A percentile compares a stretch with the other conserved stretches of the same genome.
Conservation (phyloP, 306 rosid species). For the Cucurbita maxima region DNA sequence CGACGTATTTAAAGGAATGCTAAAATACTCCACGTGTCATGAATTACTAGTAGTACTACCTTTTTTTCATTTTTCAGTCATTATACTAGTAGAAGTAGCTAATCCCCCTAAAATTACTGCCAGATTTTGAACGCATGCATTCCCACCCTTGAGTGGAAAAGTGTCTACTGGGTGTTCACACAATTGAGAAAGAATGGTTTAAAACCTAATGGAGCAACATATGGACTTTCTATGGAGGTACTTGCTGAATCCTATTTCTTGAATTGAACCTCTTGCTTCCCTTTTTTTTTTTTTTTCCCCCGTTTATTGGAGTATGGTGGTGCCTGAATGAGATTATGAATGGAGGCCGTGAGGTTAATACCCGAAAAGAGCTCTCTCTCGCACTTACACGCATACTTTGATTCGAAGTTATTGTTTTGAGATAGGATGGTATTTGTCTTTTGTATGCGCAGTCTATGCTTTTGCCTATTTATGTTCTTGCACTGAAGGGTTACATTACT, state of each 20-base stretch:
- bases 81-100: not conserved
- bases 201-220: slow-evolving; percentile 75
- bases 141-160: slow-evolving; percentile 69
- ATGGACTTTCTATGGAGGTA: slow-evolving; percentile 99
- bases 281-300: not conserved
- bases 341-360: not conserved
- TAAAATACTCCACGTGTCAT: not conserved
- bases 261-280: not conserved
- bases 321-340: not conserved
- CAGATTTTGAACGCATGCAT: slow-evolving; percentile 88
- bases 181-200: slow-evolving; percentile 48
- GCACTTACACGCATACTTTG: not conserved
- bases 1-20: not conserved
- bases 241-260: slow-evolving; percentile 10
- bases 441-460: not conserved
- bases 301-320: not conserved
- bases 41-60: not conserved
- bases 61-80: not conserved
- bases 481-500: not conserved
- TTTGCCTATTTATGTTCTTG: not conserved
- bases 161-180: slow-evolving; percentile 70
- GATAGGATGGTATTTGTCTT: not conserved
- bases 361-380: not conserved
- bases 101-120: slow-evolving; percentile 15
- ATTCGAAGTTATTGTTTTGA: not conserved